These are phyloP conservation scores for Lecanicillium sp. DNA, from an alignment of 2,329 filamentous ascomycete species.

Conservation along the genomic window DNA sequence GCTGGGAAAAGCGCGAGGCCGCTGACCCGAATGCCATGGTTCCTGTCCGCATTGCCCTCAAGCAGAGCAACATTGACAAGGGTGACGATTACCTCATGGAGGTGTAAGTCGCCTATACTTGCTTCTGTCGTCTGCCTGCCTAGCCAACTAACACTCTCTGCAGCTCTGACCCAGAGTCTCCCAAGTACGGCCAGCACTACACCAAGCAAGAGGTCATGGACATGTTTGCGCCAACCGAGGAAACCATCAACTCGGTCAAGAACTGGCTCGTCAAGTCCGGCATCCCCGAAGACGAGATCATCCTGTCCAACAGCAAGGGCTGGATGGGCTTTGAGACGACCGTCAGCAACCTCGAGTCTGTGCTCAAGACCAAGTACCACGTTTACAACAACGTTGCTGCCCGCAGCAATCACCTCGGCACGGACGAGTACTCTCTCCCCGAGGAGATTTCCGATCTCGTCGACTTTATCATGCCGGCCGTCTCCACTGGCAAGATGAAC, in stretches of 20 bases:
- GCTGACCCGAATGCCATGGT: slow-evolving; percentile 14
- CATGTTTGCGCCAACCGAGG: slow-evolving; percentile 31
- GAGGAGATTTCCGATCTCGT: slow-evolving; percentile 26
- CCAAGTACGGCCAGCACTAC: slow-evolving; percentile 39
- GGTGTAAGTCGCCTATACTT: slow-evolving; percentile 18
- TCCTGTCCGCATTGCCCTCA: slow-evolving; percentile 33
- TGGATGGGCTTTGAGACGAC: slow-evolving; percentile 49
- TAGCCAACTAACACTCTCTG: background rate
- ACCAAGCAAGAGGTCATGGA: slow-evolving; percentile 31
- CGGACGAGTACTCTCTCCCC: slow-evolving; percentile 32
- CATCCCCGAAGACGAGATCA: slow-evolving; percentile 37
- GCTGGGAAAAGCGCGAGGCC: slow-evolving; percentile 18
- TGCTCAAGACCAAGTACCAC: slow-evolving; percentile 45
- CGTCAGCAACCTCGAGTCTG: slow-evolving; percentile 40
- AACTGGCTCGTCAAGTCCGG: slow-evolving; percentile 46
- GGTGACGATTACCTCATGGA: slow-evolving; percentile 34
- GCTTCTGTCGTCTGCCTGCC: no score
- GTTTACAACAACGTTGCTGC: slow-evolving; percentile 32
- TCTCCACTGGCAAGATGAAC: slow-evolving; percentile 24
- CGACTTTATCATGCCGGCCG: slow-evolving; percentile 33
- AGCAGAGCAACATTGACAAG: slow-evolving; percentile 36
- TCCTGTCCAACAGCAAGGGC: slow-evolving; percentile 39
- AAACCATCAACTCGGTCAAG: slow-evolving; percentile 40
- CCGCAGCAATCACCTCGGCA: slow-evolving; percentile 27
- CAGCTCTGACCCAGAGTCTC: slow-evolving; percentile 31